Base-by-base conservation (phyloP, 73 alveolate genomes). In the Durusdinium trenchii region DNA sequence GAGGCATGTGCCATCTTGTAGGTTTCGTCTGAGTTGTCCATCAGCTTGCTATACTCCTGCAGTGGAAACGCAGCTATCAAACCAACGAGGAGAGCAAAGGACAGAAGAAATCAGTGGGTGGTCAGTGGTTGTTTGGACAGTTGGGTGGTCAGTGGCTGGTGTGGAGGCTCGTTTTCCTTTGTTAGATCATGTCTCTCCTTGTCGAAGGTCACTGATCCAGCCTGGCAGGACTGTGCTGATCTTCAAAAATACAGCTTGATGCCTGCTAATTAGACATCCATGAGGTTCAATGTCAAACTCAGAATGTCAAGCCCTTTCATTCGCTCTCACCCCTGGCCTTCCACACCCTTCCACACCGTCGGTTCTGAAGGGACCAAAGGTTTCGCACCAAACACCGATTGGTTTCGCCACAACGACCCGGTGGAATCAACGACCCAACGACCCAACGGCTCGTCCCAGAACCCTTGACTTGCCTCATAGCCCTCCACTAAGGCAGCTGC, bases 401-500 rank as follows among this genome's bases (percentile, higher is more conserved):
- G n/a, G n/a, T n/a, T n/a, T n/a, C n/a, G n/a, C n/a, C n/a, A n/a
- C n/a, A n/a, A n/a, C n/a, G n/a, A n/a, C n/a, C n/a, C n/a, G n/a
- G n/a, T n/a, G n/a, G n/a, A n/a, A n/a, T n/a, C n/a, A n/a, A n/a
- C n/a, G n/a, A n/a, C n/a, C n/a, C n/a, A n/a, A n/a, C n/a, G n/a
- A n/a, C n/a, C n/a, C n/a, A n/a, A n/a, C n/a, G n/a, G n/a, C n/a
- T n/a, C n/a, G n/a, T n/a, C n/a, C n/a, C n/a, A n/a, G n/a, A n/a
- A n/a, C n/a, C n/a, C n/a, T n/a, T n/a, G n/a, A n/a, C n/a, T n/a
- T 42, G 84, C 95, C 95, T 87, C 95, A 46, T 87, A 87, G 95
- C 95, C 95, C 40, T 87, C 95, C 47, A 87, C 95, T 84, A 87
- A 64, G 30, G 95, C 95, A 43, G 95, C 95, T 9, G 95, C 95